Percentiles rank a stretch among this genome's conserved stretches.
Evolutionary conservation across 202 grass and related monocot genomes (phyloP).

Genomic region (Brachypodium distachyon): DNA sequence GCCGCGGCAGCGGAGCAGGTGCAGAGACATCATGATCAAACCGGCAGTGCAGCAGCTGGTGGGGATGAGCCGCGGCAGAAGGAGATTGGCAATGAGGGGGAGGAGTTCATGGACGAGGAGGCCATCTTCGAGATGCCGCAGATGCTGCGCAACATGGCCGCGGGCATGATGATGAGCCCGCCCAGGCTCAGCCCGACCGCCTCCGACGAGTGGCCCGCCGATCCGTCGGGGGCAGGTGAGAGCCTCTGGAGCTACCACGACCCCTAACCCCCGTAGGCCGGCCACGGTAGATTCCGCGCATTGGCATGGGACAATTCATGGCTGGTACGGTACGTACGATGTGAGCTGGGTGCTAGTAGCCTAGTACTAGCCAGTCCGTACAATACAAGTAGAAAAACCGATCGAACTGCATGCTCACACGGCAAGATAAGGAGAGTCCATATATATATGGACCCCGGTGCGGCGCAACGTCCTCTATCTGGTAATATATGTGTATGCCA

Average conservation of each 20-base stretch:
- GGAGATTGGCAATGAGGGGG: neutral
- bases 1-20: neutral
- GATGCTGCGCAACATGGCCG: constrained; percentile 82
- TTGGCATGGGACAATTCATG: neutral
- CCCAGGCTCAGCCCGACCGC: constrained; percentile 52
- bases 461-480: constrained; percentile 1
- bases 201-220: constrained; percentile 49
- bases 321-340: neutral
- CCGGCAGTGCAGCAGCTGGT: neutral
- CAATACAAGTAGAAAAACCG: neutral
- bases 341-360: neutral
- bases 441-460: constrained; percentile 6
- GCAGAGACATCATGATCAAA: neutral
- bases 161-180: constrained; percentile 98
- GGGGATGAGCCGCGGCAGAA: neutral
- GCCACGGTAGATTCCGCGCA: neutral
- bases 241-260: constrained; percentile 79
- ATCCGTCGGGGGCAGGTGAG: constrained; percentile 35
- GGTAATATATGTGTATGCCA: neutral
- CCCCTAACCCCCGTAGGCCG: no score
- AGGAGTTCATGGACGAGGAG: constrained; percentile 77
- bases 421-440: neutral
- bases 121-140: constrained; percentile 88
- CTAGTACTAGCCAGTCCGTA: neutral
- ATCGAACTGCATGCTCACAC: no score